These are phyloP conservation scores for Protomyces pachydermus DNA, from an alignment of 1,139 yeast genomes.

Conservation along the genomic window DNA sequence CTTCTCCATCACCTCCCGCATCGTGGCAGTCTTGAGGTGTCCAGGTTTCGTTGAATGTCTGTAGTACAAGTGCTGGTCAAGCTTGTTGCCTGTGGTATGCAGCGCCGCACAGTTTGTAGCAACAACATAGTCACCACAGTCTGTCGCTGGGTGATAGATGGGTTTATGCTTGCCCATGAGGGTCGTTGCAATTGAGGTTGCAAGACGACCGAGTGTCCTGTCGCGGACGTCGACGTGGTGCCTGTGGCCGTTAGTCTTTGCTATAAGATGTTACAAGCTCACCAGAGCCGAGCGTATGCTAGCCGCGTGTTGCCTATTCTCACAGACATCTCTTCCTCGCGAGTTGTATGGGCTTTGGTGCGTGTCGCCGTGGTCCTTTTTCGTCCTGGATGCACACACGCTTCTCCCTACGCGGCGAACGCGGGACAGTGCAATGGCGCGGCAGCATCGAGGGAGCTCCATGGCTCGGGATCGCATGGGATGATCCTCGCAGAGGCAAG, in stretches of 20 bases:
- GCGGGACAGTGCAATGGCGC: slow-evolving; percentile 59
- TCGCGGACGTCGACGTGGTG: slow-evolving; percentile 88
- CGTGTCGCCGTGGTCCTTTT: neutral
- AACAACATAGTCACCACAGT: slow-evolving; percentile 94
- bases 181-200: slow-evolving; percentile 78
- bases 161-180: slow-evolving; percentile 97
- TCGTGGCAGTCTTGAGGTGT: slow-evolving; percentile 71
- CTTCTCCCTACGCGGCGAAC: slow-evolving; percentile 46
- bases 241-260: slow-evolving; percentile 46
- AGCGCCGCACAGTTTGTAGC: slow-evolving; percentile 85
- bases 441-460: slow-evolving; percentile 49
- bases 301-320: slow-evolving; percentile 20
- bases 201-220: slow-evolving; percentile 87
- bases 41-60: slow-evolving; percentile 90
- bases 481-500: slow-evolving; percentile 54
- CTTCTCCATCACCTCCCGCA: slow-evolving; percentile 70
- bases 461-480: slow-evolving; percentile 94
- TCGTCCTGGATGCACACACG: slow-evolving; percentile 14
- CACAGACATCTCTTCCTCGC: slow-evolving; percentile 9
- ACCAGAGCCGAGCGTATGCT: slow-evolving; percentile 22
- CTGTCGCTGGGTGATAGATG: slow-evolving; percentile 65
- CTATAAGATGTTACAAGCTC: neutral
- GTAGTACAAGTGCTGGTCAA: slow-evolving; percentile 82
- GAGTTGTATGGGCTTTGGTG: neutral
- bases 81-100: slow-evolving; percentile 75